Percentiles rank a stretch among this genome's conserved stretches.
phyloP scores from a whole-genome alignment of 192 early-diverging fungal species.

The Blastocladiella britannica region DNA sequence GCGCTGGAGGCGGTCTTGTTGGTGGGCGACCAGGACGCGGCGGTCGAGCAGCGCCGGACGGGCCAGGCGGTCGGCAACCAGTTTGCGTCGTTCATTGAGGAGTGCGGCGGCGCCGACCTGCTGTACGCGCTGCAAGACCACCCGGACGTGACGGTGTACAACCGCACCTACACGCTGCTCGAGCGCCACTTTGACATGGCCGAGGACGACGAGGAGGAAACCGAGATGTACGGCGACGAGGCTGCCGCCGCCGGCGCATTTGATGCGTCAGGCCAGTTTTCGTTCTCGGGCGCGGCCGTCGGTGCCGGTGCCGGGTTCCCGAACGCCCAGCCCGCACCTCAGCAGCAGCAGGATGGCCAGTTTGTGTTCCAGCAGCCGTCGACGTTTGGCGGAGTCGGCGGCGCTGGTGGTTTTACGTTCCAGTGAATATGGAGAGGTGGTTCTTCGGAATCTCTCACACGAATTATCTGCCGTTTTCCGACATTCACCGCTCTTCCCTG shows the following conservation, averaged over 20 bases:
- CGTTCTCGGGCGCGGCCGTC: too few species aligned
- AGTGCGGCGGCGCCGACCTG: conserved; percentile 23
- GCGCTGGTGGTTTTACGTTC: too few species aligned
- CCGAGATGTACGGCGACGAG: conserved; percentile 1
- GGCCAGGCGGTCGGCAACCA: conserved; percentile 8
- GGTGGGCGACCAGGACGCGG: conserved; percentile 17
- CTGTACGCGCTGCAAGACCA: conserved; percentile 24
- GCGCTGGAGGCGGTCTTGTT: conserved; percentile 24
- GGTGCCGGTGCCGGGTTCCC: too few species aligned
- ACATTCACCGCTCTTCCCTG: too few species aligned
- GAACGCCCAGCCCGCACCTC: too few species aligned
- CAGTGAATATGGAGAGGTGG: too few species aligned
- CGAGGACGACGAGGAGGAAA: conserved; percentile 10
- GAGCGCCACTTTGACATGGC: conserved; percentile 22
- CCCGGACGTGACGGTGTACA: conserved; percentile 22
- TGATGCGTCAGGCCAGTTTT: conserved; percentile 1
- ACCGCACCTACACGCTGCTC: conserved; percentile 24
- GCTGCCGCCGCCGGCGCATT: neutral
- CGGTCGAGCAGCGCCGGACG: conserved; percentile 3
- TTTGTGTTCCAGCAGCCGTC: too few species aligned
- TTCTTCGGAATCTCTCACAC: too few species aligned
- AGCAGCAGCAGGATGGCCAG: too few species aligned
- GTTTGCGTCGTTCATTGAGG: conserved; percentile 22
- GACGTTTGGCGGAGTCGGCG: too few species aligned
- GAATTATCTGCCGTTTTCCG: too few species aligned